Base-by-base conservation (phyloP, 2,329 filamentous ascomycete species). In the Beauveria rudraprayagi region DNA sequence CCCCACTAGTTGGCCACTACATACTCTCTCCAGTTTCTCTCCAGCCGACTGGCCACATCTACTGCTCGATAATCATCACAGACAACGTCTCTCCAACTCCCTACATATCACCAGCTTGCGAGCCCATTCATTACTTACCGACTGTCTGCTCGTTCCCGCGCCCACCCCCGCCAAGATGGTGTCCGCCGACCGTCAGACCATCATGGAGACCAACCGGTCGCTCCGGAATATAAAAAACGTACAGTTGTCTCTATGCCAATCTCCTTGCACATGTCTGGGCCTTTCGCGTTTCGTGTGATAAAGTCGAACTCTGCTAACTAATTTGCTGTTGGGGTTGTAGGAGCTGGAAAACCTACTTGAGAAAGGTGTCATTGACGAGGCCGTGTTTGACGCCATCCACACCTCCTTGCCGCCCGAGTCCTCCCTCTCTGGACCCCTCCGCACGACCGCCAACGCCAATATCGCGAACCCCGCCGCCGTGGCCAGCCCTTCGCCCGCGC, bases 271-370 rank as follows among this genome's bases (percentile, higher is more conserved):
- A n/a, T n/a, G 26, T 7, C 3, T 19, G 11, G 16, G 16, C 16
- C 28, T 37, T 37, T 37, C 2, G 17, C 16, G 24, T 7, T 17
- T 50, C 11, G 26, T 17, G 1, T 26, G 17, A 50, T 6, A 3
- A 37, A 37, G 11, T 11, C 1, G 10, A 22, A 16, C 34, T 26
- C 4, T 48, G 28, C 60, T 62, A 54, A 62, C 47, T 17, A 37
- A 11, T 30, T 19, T 26, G 28, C 22, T 8, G 10, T 37, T 37
- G 14, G 34, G 11, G 4, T 24, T 47, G 11, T 67, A 96, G 92
- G 92, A 97, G 78, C 89, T 97, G 63, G 92, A 96, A 75, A 89
- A 87, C 67, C 89, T 97, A 63, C 84, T 91, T 67, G 92, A 96
- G 73, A 85, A 89, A 70, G 87, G 87, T 66, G 81, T 92, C 70